Evolutionary conservation across 2,329 filamentous ascomycete species (phyloP), one percentile per base, ranked within the genome.

Genomic region (Lecanicillium sp.): DNA sequence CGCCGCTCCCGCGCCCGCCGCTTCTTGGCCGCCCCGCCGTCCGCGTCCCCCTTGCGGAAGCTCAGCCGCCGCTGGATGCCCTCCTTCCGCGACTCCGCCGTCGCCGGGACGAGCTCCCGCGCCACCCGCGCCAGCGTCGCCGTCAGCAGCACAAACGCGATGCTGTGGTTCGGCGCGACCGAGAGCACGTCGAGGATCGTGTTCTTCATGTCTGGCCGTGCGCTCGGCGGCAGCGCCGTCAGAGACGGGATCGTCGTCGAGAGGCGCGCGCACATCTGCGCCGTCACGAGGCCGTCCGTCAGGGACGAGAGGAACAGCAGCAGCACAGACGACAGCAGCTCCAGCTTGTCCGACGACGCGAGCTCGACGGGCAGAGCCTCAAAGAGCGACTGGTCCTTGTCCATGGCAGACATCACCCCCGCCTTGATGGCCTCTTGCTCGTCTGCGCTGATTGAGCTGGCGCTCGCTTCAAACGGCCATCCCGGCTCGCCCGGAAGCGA

Each of bases 101-200:
- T 72, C 58, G 40, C 20, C 56, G 74, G 33, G 60, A 62, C 64
- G 5, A 81, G 63, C 47, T 81, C 78, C 1, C 67, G 62, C 2
- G 73, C 68, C 1, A 79, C 67, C 4, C 73, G 71, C 2, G 73
- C 67, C 1, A 96, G 73, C 66, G 90, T 90, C 8, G 87, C 83
- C 0, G 85, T 88, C 14, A 96, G 70, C 54, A 96, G 90, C 2
- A 95, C 86, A 59, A 96, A 95, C 0, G 86, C 86, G 48, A 95
- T 90, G 60, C 89, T 93, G 66, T 95, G 86, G 42, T 84, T 84
- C 0, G 89, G 86, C 0, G 80, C 76, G 2, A 77, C 71, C 0
- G 84, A 78, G 2, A 96, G 74, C 2, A 84, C 76, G 55, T 96
- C 90, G 5, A 95, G 78, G 2, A 93, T 63, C 3, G 67, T 60